Evolutionary conservation across 106 monocot species (phyloP).

Genomic region (Dendrobium chrysotoxum): DNA sequence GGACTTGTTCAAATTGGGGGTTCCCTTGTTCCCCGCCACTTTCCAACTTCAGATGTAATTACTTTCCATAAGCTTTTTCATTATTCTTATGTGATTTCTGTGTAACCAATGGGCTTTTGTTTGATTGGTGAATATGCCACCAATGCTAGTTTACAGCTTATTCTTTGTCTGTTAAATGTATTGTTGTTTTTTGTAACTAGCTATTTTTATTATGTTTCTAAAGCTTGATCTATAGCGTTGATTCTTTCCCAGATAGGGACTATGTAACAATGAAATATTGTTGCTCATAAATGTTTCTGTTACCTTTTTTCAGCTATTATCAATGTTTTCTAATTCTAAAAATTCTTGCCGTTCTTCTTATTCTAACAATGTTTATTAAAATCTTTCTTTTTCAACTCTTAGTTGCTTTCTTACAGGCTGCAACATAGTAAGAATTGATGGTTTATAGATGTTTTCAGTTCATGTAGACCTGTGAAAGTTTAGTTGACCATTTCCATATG

Average conservation of each 20-base stretch:
- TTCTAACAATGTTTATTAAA: too few species aligned
- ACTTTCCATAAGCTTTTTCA: neutral
- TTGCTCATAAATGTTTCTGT: neutral
- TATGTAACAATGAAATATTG: neutral
- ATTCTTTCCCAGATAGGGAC: neutral
- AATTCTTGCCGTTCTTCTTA: too few species aligned
- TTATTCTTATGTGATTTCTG: neutral
- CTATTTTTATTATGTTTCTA: neutral
- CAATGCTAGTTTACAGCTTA: slow-evolving; percentile 2
- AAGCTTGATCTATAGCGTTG: neutral
- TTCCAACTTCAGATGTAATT: slow-evolving; percentile 56
- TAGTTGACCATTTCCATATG: too few species aligned
- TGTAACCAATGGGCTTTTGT: neutral
- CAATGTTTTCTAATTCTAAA: too few species aligned
- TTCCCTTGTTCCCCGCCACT: slow-evolving; percentile 69
- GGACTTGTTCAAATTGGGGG: slow-evolving; percentile 94
- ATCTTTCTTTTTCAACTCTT: neutral
- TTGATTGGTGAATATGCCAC: neutral
- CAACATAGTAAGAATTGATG: neutral
- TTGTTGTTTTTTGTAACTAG: neutral
- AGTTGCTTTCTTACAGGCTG: neutral
- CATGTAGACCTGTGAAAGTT: neutral
- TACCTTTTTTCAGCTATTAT: neutral
- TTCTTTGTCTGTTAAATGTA: neutral
- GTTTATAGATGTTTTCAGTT: neutral